Percentiles rank a stretch among this genome's conserved stretches.
Conservation (phyloP, 163 green algal species). For the Smithsoniella earleae region DNA sequence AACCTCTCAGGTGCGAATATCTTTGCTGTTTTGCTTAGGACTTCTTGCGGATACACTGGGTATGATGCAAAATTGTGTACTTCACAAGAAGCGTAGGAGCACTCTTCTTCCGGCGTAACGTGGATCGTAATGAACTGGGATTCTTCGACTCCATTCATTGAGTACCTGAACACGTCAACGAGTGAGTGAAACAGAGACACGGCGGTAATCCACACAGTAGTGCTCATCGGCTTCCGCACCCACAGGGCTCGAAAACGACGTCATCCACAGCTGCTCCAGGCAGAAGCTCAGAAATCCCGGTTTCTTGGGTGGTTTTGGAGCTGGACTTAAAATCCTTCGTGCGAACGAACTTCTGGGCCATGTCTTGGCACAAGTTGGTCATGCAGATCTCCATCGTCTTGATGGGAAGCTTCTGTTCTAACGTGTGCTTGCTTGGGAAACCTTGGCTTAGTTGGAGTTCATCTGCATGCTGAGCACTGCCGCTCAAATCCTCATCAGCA, state of each 20-base stretch:
- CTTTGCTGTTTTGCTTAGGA: constrained; percentile 47
- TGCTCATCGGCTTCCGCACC: constrained; percentile 46
- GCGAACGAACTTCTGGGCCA: constrained; percentile 63
- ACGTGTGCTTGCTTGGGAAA: no score
- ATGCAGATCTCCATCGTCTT: constrained; percentile 95
- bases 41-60: constrained; percentile 37
- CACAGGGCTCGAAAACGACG: constrained; percentile 98
- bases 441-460: no score
- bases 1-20: constrained; percentile 60
- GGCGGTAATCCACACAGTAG: constrained; percentile 36
- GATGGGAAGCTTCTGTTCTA: no score
- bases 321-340: constrained; percentile 51
- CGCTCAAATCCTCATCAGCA: no score
- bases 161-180: constrained; percentile 98
- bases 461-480: no score
- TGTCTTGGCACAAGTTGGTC: constrained; percentile 65
- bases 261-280: constrained; percentile 73
- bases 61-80: constrained; percentile 46
- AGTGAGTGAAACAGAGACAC: constrained; percentile 88
- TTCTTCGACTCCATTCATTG: constrained; percentile 87
- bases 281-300: constrained; percentile 46
- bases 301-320: constrained; percentile 49
- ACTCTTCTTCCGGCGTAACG: constrained; percentile 89
- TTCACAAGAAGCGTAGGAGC: constrained; percentile 89
- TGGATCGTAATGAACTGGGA: constrained; percentile 86